Conservation (phyloP, 768 basidiomycete species). For the Suillus luteus region DNA sequence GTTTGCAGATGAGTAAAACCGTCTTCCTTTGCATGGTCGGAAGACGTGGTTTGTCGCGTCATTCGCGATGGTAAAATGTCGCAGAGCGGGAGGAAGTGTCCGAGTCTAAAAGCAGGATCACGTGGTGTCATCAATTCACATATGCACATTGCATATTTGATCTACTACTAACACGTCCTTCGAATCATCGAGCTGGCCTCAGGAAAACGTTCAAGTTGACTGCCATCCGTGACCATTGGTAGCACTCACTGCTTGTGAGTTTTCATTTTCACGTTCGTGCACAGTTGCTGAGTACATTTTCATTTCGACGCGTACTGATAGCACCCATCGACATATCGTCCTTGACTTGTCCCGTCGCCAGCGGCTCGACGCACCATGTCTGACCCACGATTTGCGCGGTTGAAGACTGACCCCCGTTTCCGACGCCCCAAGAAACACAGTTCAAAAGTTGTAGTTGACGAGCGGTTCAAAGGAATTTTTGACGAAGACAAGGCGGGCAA, state of each 20-base stretch:
- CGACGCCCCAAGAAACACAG: slow-evolving; percentile 77
- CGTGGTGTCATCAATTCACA: background rate
- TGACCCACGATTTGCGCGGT: slow-evolving; percentile 84
- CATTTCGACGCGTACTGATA: background rate
- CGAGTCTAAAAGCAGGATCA: background rate
- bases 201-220: background rate
- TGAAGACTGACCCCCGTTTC: slow-evolving; percentile 93
- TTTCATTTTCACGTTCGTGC: background rate
- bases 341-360: background rate
- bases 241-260: background rate
- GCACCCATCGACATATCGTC: background rate
- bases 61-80: slow-evolving; percentile 6
- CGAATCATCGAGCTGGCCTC: background rate
- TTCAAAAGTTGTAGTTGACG: slow-evolving; percentile 85
- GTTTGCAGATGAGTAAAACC: background rate
- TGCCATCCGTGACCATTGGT: background rate
- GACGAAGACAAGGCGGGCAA: slow-evolving; percentile 42
- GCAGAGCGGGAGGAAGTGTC: background rate
- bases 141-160: background rate
- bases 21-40: slow-evolving; percentile 3
- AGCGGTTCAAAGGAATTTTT: slow-evolving; percentile 86
- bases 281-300: background rate
- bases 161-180: background rate
- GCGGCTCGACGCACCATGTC: slow-evolving; percentile 46
- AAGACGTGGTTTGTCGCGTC: slow-evolving; percentile 9